Percentiles rank a stretch among this genome's conserved stretches.
These are phyloP conservation scores for Cercospora zeae-maydis DNA, from an alignment of 2,329 filamentous ascomycete species.

Conservation along the genomic window DNA sequence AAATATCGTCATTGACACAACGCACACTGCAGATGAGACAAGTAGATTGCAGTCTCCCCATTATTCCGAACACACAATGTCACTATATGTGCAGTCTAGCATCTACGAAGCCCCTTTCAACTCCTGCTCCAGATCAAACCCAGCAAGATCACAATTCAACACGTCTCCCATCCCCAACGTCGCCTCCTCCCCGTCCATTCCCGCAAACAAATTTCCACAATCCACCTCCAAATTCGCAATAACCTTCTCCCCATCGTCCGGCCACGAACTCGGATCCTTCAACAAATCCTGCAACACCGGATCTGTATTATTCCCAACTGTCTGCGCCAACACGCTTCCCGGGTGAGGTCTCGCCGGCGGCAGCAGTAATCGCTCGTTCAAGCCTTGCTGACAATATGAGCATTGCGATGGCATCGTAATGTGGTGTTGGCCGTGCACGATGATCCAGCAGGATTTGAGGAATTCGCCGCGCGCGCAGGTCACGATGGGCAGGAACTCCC, in stretches of 20 bases:
- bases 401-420: conserved; percentile 26
- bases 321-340: conserved; percentile 19
- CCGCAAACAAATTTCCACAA: not conserved
- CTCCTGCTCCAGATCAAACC: not conserved
- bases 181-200: not conserved
- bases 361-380: conserved; percentile 18
- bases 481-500: conserved; percentile 33
- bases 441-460: conserved; percentile 29
- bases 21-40: no score
- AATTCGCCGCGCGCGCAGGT: conserved; percentile 21
- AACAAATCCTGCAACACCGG: conserved; percentile 14
- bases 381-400: conserved; percentile 31
- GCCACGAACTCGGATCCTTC: conserved; percentile 14
- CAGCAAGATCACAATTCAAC: not conserved
- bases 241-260: conserved; percentile 10
- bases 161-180: not conserved
- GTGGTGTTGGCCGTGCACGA: conserved; percentile 30
- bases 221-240: not conserved
- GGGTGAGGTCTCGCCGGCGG: conserved; percentile 4
- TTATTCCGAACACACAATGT: no score
- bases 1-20: no score
- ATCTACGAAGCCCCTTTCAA: not conserved
- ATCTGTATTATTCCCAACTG: conserved; percentile 13
- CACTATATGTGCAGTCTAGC: not conserved
- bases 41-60: no score